Base-by-base conservation (phyloP, 768 basidiomycete species). In the Mrakia blollopis region DNA sequence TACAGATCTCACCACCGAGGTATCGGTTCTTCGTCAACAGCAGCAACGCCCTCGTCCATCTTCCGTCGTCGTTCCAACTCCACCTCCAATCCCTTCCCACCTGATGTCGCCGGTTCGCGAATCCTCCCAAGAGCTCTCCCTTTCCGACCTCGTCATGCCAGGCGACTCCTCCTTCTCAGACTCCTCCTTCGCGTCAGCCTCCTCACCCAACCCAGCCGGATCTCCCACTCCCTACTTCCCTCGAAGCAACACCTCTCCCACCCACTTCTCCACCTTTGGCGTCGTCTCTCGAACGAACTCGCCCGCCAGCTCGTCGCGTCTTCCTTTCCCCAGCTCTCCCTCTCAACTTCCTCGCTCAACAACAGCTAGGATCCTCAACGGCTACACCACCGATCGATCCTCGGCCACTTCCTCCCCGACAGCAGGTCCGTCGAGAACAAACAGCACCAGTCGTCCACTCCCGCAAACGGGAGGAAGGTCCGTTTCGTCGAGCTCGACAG, bases 1-100 rank as follows among this genome's bases (percentile, higher is more conserved):
- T 32, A 44, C 80, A 96, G 94, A 96, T 85, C 89, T 92, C 73
- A 91, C 89, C 78, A 90, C 89, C 71, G 94, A 97, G 83, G 88
- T 93, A 37, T 88, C 89, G 28, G 91, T 94, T 73, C 85, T 96
- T 75, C 90, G 88, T 83, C 91, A 94, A 80, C 92, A 92, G 80
- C 44, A 44, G 44, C 11, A 9, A 11, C 82, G 50, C 25, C 80
- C 82, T 75, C 81, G 81, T 72, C 81, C 85, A 73, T 83, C 68
- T 14, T 82, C 79, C 30, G 69, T 62, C 68, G 74, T 50, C 78
- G 30, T 79, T 76, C 76, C 84, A 79, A 80, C 75, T 23, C 75
- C 84, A 79, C 81, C 75, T 23, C 75, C 65, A 25, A 76, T 73
- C 57, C 76, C 69, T 8, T 79, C 79, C 63, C 82, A 82, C 37